Evolutionary conservation across 2,329 filamentous ascomycete genomes (phyloP), one percentile per base, ranked within the genome.

Genomic region (Sphaerulina musiva): DNA sequence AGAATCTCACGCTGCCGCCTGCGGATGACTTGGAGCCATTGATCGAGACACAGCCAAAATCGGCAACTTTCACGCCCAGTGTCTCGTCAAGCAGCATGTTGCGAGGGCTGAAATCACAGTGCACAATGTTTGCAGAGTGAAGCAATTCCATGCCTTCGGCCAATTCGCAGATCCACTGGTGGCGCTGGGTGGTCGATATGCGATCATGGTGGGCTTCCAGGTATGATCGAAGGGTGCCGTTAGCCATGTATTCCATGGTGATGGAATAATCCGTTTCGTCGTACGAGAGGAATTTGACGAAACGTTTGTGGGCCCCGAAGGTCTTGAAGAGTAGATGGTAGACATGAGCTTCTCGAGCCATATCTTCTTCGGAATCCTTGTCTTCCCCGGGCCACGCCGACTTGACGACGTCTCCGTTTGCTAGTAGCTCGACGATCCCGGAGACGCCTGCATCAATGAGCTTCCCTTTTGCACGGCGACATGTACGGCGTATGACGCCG

Each of bases 171-270:
- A 26, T 4, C 26, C 26, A 26, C 6, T 26, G 26, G 26, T 26
- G 26, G 26, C 26, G 26, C 26, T 26, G 26, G 26, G 26, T 26
- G 4, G 4, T 26, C 26, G 26, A 4, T 26, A 26, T 26, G 26
- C 26, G 6, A 26, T 26, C 6, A 6, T 26, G 26, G 26, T 6
- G 4, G 6, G 26, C 26, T 26, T 26, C 26, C 4, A 48, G 14
- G 38, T 48, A 48, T 20, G 36, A 29, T 5, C 46, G 46, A 7
- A 48, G 46, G 14, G 46, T 48, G 46, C 46, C 46, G 23, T 38
- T 38, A 9, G 20, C 46, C 46, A 48, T 48, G 17, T 38, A 39
- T 17, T 38, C 34, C 46, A 46, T 46, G 20, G 43, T 46, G 4
- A 46, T 26, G 9, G 17, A 6, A 14, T 10, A 29, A 4, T 46